phyloP scores from a whole-genome alignment of 768 basidiomycete genomes.

The Leccinum longicurvipes region DNA sequence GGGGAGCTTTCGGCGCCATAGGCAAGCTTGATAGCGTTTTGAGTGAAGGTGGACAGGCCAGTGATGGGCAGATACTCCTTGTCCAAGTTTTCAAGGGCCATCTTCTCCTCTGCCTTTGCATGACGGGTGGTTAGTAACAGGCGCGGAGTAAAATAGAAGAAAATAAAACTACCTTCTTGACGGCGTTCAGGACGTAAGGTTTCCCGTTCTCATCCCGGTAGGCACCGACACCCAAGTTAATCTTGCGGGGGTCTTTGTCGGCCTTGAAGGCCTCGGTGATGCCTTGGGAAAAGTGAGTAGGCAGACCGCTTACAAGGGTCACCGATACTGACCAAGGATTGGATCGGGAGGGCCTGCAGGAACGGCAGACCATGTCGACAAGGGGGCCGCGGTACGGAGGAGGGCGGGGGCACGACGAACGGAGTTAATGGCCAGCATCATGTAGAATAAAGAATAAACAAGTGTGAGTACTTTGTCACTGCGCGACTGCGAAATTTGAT shows the following conservation, averaged over 20 bases:
- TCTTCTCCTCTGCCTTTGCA: slow-evolving; percentile 68
- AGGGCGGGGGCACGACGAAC: slow-evolving; percentile 49
- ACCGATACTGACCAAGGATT: slow-evolving; percentile 74
- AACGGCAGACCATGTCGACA: slow-evolving; percentile 80
- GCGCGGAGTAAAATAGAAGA: not conserved
- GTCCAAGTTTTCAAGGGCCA: slow-evolving; percentile 66
- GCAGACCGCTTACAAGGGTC: not conserved
- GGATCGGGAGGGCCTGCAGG: slow-evolving; percentile 89
- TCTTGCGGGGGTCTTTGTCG: slow-evolving; percentile 87
- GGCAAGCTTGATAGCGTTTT: slow-evolving; percentile 83
- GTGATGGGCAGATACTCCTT: slow-evolving; percentile 98
- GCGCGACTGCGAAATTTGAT: not conserved
- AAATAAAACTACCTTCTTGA: slow-evolving; percentile 63
- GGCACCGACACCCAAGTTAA: slow-evolving; percentile 97
- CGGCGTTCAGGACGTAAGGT: slow-evolving; percentile 87
- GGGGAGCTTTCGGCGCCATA: slow-evolving; percentile 81
- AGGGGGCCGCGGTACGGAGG: slow-evolving; percentile 36
- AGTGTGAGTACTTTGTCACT: not conserved
- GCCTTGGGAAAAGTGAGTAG: slow-evolving; percentile 42
- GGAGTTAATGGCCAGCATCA: slow-evolving; percentile 42
- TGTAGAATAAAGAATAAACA: not conserved
- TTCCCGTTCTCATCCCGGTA: slow-evolving; percentile 94
- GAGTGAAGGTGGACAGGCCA: slow-evolving; percentile 82
- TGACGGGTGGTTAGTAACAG: not conserved
- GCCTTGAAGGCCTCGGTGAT: slow-evolving; percentile 97